phyloP scores from a whole-genome alignment of 1,139 yeast genomes.

The Candida sp. region DNA sequence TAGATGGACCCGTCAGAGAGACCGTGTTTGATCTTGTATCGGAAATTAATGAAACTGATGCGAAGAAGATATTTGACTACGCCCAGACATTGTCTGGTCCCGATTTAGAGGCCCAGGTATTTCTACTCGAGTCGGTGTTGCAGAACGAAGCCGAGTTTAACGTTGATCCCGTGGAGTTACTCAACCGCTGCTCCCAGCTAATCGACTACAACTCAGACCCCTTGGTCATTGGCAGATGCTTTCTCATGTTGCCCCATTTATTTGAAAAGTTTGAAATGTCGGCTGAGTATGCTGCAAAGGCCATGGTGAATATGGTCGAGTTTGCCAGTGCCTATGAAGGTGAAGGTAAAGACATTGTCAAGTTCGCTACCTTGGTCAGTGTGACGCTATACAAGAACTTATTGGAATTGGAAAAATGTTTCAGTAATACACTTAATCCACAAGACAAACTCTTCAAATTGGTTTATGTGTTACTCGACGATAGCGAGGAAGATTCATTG shows the following conservation, averaged over 20 bases:
- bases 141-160: constrained; percentile 35
- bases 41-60: constrained; percentile 40
- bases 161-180: constrained; percentile 18
- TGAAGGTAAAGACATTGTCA: constrained; percentile 16
- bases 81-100: constrained; percentile 11
- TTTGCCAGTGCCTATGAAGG: constrained; percentile 19
- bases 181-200: constrained; percentile 17
- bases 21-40: constrained; percentile 47
- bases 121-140: constrained; percentile 38
- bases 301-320: constrained; percentile 33
- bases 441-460: constrained; percentile 29
- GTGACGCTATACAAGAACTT: constrained; percentile 52
- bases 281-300: constrained; percentile 31
- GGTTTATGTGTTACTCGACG: constrained; percentile 44
- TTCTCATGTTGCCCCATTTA: constrained; percentile 53
- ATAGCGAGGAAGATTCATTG: constrained; percentile 80
- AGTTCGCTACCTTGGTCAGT: constrained; percentile 50
- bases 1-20: constrained; percentile 49
- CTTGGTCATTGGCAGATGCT: constrained; percentile 42
- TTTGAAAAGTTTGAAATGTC: constrained; percentile 47
- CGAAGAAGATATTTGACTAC: constrained; percentile 21
- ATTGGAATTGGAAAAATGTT: constrained; percentile 26
- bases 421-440: constrained; percentile 14
- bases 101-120: constrained; percentile 36
- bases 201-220: constrained; percentile 15